Conservation (phyloP, 2,329 filamentous ascomycete genomes). For the Nemania sp. region DNA sequence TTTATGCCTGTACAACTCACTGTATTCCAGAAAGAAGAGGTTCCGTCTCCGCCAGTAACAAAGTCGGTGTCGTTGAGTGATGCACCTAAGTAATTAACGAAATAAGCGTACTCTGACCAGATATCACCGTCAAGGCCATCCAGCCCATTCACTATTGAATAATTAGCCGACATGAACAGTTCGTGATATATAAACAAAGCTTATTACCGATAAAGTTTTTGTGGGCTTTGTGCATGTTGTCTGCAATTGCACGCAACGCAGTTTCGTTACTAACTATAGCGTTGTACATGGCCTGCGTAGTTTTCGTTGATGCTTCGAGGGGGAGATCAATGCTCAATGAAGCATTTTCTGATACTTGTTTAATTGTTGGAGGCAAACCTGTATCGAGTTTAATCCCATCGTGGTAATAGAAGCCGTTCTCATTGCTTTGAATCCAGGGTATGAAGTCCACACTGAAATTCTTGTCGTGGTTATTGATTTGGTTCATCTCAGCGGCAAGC, state of each 20-base stretch:
- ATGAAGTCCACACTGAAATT: constrained; percentile 16
- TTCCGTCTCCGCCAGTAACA: not conserved
- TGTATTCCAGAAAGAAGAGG: constrained; percentile 2
- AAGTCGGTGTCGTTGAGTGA: constrained; percentile 11
- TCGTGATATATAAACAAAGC: too few relatives aligned
- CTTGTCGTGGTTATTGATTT: constrained; percentile 9
- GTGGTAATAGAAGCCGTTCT: constrained; percentile 9
- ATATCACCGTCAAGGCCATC: not conserved
- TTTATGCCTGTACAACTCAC: not conserved
- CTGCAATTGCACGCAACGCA: not conserved
- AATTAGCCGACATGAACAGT: not conserved
- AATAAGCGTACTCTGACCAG: constrained; percentile 13
- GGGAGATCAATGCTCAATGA: not conserved
- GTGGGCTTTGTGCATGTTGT: constrained; percentile 12
- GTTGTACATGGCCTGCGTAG: constrained; percentile 1
- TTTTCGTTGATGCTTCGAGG: not conserved
- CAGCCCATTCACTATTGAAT: not conserved
- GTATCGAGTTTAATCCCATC: constrained; percentile 8
- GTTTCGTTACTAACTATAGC: constrained; percentile 1
- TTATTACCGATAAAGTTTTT: constrained; percentile 2
- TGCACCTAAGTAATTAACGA: constrained; percentile 12
- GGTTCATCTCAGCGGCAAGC: constrained; percentile 6
- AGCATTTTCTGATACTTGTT: not conserved
- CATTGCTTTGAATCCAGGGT: constrained; percentile 8
- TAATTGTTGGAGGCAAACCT: constrained; percentile 7